These are phyloP conservation scores for Dictyostelium capitatum DNA, from an alignment of 78 protist species.

Conservation along the genomic window DNA sequence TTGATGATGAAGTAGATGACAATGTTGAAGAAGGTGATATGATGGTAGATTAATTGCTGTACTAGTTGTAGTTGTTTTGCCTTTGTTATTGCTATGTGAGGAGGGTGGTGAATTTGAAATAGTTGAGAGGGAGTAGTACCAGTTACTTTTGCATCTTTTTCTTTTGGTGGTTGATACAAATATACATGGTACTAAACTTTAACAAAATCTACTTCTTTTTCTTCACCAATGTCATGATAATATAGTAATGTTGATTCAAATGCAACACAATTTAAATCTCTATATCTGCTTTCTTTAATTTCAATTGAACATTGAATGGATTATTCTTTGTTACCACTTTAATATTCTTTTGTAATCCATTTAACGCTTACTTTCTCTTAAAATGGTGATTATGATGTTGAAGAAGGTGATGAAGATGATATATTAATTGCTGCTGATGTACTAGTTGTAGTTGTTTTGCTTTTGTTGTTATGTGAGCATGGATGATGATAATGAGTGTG, in stretches of 20 bases:
- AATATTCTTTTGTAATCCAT: conserved; percentile 78
- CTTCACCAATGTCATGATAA: conserved; percentile 44
- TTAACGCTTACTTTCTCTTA: conserved; percentile 73
- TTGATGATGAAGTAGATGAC: background rate
- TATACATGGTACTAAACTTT: too few species aligned
- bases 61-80: background rate
- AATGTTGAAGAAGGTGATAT: conserved; percentile 1
- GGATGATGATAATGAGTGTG: too few species aligned
- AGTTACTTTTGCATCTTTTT: conserved; percentile 58
- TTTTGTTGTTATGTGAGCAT: too few species aligned
- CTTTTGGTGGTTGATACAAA: too few species aligned
- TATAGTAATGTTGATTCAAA: conserved; percentile 74
- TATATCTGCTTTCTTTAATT: conserved; percentile 46
- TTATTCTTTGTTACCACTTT: conserved; percentile 72
- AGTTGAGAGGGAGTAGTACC: too few species aligned
- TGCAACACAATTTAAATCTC: conserved; percentile 70
- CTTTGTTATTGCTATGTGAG: background rate
- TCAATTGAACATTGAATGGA: conserved; percentile 74
- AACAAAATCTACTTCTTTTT: conserved; percentile 83
- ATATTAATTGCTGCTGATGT: too few species aligned
- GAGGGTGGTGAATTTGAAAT: too few species aligned
- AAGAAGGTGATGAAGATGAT: too few species aligned
- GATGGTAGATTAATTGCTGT: background rate
- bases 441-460: too few species aligned
- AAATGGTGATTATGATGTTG: conserved; percentile 58